A percentile compares a stretch with the other conserved stretches of the same genome.
Conservation (phyloP, 2,329 filamentous ascomycete species). For the Ophiostoma ips region DNA sequence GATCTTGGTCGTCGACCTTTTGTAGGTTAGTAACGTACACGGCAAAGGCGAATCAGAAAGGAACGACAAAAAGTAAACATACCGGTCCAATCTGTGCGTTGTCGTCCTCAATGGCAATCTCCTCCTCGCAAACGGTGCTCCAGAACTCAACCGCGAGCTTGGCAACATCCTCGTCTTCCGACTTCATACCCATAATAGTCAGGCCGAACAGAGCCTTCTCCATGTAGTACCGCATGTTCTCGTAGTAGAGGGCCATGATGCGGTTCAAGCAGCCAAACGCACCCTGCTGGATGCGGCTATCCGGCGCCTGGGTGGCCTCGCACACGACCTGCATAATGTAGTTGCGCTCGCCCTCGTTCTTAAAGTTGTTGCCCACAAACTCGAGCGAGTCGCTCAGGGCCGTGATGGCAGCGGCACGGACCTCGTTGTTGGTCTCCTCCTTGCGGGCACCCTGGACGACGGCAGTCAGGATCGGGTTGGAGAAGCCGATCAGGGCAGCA, state of each 20-base stretch:
- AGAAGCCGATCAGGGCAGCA: constrained; percentile 68
- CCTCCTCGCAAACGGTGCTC: constrained; percentile 99
- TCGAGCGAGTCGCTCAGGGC: constrained; percentile 93
- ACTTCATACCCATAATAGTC: constrained; percentile 98
- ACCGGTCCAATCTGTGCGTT: constrained; percentile 54
- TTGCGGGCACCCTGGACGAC: constrained; percentile 96
- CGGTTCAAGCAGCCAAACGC: constrained; percentile 95
- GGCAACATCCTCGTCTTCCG: constrained; percentile 89
- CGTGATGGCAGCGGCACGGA: constrained; percentile 82
- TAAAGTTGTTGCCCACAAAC: constrained; percentile 96
- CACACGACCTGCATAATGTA: constrained; percentile 99
- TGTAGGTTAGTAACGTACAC: no score
- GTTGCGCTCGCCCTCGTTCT: constrained; percentile 97
- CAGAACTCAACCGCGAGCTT: constrained; percentile 98
- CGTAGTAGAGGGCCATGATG: constrained; percentile 98
- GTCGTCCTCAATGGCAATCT: constrained; percentile 95
- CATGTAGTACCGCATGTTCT: constrained; percentile 99
- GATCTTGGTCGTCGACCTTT: constrained; percentile 54
- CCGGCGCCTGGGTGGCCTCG: constrained; percentile 89
- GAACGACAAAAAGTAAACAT: not conserved
- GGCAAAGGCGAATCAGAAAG: constrained; percentile 13
- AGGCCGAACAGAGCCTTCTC: constrained; percentile 97
- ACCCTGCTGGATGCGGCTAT: constrained; percentile 84
- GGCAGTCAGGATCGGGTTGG: constrained; percentile 93
- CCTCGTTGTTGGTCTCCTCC: constrained; percentile 83